Evolutionary conservation across 2,329 filamentous ascomycete genomes (phyloP).

Genomic region (Lasiodiplodia citricola): DNA sequence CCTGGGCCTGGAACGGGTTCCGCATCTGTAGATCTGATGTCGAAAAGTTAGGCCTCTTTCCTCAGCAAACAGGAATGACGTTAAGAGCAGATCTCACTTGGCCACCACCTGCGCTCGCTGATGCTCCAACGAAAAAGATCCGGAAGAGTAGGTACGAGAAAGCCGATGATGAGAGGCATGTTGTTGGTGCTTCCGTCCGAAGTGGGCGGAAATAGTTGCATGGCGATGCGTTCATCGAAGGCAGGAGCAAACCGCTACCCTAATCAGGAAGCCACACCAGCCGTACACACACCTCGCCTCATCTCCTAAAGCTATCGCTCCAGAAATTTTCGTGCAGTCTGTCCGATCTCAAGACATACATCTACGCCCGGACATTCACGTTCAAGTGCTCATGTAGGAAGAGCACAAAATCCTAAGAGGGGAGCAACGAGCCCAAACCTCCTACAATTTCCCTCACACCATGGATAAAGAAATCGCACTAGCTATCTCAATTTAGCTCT

Average conservation of each 20-base stretch:
- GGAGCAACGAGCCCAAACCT: too few relatives aligned
- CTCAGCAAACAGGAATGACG: neutral
- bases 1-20: too few relatives aligned
- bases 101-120: neutral
- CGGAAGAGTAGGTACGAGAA: neutral
- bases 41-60: neutral
- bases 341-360: too few relatives aligned
- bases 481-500: neutral
- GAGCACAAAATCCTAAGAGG: too few relatives aligned
- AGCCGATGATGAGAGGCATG: neutral
- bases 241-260: neutral
- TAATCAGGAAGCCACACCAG: neutral
- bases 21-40: too few relatives aligned
- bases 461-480: neutral
- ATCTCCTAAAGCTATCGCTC: too few relatives aligned
- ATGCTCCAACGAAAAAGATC: neutral
- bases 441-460: neutral
- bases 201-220: neutral
- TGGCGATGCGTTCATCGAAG: neutral
- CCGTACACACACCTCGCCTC: neutral
- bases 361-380: too few relatives aligned
- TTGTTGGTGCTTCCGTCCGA: neutral
- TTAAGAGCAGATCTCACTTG: neutral
- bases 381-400: too few relatives aligned
- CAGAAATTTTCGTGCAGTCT: too few relatives aligned